These are phyloP conservation scores for Botrytis pseudocinerea DNA, from an alignment of 2,329 filamentous ascomycete genomes.

Conservation along the genomic window DNA sequence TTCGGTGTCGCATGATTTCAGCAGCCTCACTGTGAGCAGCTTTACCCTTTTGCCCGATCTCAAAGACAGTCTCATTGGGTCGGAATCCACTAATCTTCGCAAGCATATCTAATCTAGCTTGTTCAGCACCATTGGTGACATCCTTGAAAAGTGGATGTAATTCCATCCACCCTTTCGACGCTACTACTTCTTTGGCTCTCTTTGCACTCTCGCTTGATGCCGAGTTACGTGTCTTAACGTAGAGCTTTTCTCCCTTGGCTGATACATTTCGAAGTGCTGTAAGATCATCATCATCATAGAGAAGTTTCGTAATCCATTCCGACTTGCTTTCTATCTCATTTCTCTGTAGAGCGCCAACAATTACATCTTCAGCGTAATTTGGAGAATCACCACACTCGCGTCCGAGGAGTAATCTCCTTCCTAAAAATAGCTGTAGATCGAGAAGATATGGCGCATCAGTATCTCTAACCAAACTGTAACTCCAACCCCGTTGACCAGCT, in stretches of 20 bases:
- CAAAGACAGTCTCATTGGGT: conserved; percentile 94
- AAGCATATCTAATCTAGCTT: conserved; percentile 80
- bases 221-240: conserved; percentile 84
- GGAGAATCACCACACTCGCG: conserved; percentile 58
- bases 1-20: conserved; percentile 72
- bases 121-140: conserved; percentile 63
- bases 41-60: conserved; percentile 76
- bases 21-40: conserved; percentile 62
- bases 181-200: conserved; percentile 74
- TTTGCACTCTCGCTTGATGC: conserved; percentile 90
- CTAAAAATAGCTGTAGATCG: conserved; percentile 91
- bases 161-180: conserved; percentile 68
- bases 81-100: conserved; percentile 85
- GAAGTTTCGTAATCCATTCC: conserved; percentile 80
- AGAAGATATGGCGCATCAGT: conserved; percentile 88
- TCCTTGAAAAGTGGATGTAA: conserved; percentile 80
- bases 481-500: conserved; percentile 91
- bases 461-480: conserved; percentile 87
- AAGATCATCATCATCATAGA: conserved; percentile 76
- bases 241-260: conserved; percentile 87
- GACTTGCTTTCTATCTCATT: conserved; percentile 72
- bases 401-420: conserved; percentile 78
- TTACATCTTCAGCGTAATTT: conserved; percentile 79
- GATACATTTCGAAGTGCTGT: conserved; percentile 70
- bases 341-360: conserved; percentile 74